Conservation (phyloP, 1,284 basidiomycete species). For the Peniophora sp. region DNA sequence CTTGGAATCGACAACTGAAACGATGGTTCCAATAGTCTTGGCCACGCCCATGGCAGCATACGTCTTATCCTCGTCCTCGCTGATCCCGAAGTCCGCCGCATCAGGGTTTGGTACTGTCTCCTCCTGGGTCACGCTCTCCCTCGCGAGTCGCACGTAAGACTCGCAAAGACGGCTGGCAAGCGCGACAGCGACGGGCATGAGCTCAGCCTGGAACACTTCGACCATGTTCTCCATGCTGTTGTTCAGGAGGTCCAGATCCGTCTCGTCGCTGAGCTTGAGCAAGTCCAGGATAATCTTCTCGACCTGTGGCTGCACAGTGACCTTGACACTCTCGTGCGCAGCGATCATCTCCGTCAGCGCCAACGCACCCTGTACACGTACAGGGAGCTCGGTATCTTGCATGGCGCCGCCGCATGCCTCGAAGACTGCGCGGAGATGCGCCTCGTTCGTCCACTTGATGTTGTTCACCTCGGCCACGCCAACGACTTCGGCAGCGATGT, state of each 20-base stretch:
- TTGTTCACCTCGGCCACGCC: conserved; percentile 64
- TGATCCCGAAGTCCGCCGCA: conserved; percentile 45
- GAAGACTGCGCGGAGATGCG: conserved; percentile 62
- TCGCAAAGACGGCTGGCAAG: conserved; percentile 74
- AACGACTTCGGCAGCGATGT: conserved; percentile 62
- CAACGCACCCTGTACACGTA: conserved; percentile 78
- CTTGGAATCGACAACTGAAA: conserved; percentile 65
- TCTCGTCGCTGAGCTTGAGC: conserved; percentile 83
- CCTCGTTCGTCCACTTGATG: conserved; percentile 54
- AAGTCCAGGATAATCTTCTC: conserved; percentile 86
- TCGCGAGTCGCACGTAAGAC: conserved; percentile 73
- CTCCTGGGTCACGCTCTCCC: conserved; percentile 54
- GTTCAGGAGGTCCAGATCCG: conserved; percentile 83
- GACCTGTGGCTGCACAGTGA: conserved; percentile 70
- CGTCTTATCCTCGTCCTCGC: conserved; percentile 69
- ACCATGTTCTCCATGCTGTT: conserved; percentile 82
- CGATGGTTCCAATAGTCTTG: conserved; percentile 72
- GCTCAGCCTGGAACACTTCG: conserved; percentile 76
- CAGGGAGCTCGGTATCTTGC: conserved; percentile 75
- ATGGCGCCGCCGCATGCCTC: conserved; percentile 51
- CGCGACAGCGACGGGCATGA: conserved; percentile 82
- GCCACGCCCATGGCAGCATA: conserved; percentile 80
- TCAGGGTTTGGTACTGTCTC: conserved; percentile 36
- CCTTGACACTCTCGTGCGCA: conserved; percentile 61
- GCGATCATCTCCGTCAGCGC: conserved; percentile 75